Evolutionary conservation across 148 eudicot species (phyloP).

Genomic region (Rheum nobile): DNA sequence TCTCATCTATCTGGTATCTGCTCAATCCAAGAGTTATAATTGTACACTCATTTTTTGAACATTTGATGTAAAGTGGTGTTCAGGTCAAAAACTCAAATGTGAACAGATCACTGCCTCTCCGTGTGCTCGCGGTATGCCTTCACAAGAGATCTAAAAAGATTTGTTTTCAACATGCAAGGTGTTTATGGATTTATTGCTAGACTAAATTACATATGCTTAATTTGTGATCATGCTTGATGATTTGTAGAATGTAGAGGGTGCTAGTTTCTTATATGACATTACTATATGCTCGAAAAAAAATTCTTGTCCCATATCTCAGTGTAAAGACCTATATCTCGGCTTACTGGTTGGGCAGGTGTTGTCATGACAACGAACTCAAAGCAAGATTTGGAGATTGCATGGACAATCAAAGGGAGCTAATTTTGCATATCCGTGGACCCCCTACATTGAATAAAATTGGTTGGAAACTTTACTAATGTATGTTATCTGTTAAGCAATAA

Average conservation of each 20-base stretch:
- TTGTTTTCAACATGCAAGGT: constrained; percentile 6
- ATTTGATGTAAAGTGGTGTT: constrained; percentile 49
- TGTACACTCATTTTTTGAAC: background rate
- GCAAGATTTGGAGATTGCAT: too few species aligned
- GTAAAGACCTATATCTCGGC: too few species aligned
- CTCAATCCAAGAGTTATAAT: background rate
- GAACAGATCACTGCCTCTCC: constrained; percentile 20
- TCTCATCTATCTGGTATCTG: too few species aligned
- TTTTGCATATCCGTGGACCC: too few species aligned
- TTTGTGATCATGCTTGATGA: background rate
- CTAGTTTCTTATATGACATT: too few species aligned
- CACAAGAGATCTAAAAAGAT: constrained; percentile 30
- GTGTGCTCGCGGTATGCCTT: constrained; percentile 8
- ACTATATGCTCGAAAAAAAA: background rate
- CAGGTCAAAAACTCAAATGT: constrained; percentile 52
- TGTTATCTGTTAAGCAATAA: too few species aligned
- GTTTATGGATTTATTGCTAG: background rate
- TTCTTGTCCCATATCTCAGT: background rate
- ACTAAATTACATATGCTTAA: background rate
- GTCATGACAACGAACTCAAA: too few species aligned
- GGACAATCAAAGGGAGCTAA: too few species aligned
- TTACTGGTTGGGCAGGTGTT: too few species aligned
- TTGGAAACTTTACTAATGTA: too few species aligned
- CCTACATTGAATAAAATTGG: too few species aligned
- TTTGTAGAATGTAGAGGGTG: too few species aligned